Percentiles rank a stretch among this genome's conserved stretches.
Evolutionary conservation across 257 asterid species (phyloP).

Genomic region (Eucommia ulmoides): DNA sequence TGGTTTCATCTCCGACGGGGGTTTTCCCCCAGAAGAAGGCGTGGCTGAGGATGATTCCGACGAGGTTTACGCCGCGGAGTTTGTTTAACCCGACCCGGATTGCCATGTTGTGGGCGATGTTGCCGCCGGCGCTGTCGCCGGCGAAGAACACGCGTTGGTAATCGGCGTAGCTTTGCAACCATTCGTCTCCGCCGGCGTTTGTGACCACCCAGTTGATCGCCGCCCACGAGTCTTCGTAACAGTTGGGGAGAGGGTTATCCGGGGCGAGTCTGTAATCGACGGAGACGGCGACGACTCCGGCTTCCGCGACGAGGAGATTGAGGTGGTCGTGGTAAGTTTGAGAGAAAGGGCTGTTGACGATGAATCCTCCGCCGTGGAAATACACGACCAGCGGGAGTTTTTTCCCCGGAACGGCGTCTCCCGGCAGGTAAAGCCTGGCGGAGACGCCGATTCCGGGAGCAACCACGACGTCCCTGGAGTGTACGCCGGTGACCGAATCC

Average conservation of each 20-base stretch:
- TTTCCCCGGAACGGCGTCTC: neutral
- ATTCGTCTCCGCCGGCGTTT: constrained; percentile 12
- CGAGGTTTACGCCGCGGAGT: constrained; percentile 1
- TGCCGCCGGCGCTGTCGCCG: constrained; percentile 40
- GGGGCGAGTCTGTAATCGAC: constrained; percentile 36
- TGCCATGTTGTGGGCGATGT: constrained; percentile 28
- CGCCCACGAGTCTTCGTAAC: constrained; percentile 32
- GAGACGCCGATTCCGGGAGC: constrained; percentile 14
- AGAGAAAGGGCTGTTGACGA: constrained; percentile 20
- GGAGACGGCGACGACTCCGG: constrained; percentile 21
- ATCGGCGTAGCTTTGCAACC: constrained; percentile 29
- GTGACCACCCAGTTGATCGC: constrained; percentile 25
- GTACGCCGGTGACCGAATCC: constrained; percentile 15
- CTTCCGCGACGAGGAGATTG: constrained; percentile 15
- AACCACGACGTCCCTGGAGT: constrained; percentile 28
- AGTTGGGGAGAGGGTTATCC: constrained; percentile 30
- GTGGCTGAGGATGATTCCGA: constrained; percentile 25
- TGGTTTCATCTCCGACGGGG: constrained; percentile 15
- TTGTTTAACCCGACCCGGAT: constrained; percentile 14
- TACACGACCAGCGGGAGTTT: constrained; percentile 30
- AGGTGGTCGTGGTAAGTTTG: constrained; percentile 22
- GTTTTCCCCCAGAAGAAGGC: constrained; percentile 22
- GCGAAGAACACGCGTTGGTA: constrained; percentile 18
- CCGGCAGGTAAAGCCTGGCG: constrained; percentile 23
- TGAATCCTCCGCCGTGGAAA: constrained; percentile 36